Conservation (phyloP, 2,329 filamentous ascomycete genomes). For the Colletotrichum ledebouriae region DNA sequence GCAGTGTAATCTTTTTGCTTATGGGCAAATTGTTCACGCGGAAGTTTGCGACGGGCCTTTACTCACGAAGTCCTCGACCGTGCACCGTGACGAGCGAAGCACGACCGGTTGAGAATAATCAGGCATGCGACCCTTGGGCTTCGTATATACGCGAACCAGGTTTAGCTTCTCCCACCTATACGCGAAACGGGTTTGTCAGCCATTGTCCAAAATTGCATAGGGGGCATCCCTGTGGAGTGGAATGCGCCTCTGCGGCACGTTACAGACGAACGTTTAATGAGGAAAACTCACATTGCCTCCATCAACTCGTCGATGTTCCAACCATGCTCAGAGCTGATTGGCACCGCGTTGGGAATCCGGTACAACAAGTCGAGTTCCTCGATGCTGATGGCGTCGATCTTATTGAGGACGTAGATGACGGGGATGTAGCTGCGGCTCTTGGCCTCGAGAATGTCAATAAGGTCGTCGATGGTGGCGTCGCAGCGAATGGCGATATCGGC, state of each 20-base stretch:
- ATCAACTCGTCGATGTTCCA: conserved; percentile 98
- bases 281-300: conserved; percentile 80
- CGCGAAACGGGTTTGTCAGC: conserved; percentile 22
- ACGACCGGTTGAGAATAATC: conserved; percentile 95
- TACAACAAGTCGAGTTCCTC: conserved; percentile 97
- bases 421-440: conserved; percentile 97
- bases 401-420: conserved; percentile 99
- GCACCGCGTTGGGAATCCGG: conserved; percentile 95
- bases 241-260: conserved; percentile 9
- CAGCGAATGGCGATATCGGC: conserved; percentile 98
- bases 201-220: neutral
- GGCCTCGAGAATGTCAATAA: conserved; percentile 96
- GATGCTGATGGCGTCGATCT: conserved; percentile 98
- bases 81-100: conserved; percentile 83
- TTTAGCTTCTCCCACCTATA: conserved; percentile 48
- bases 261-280: conserved; percentile 1
- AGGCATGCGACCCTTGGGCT: conserved; percentile 94
- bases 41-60: conserved; percentile 34
- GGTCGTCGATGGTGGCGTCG: conserved; percentile 95
- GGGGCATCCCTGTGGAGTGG: conserved; percentile 1
- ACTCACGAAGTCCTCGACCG: conserved; percentile 96
- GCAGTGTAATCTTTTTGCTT: neutral
- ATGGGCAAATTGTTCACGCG: conserved; percentile 14
- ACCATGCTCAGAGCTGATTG: conserved; percentile 96
- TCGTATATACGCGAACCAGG: conserved; percentile 94